Percentiles rank a stretch among this genome's conserved stretches.
phyloP scores from a whole-genome alignment of 1,139 yeast genomes.

The Sugiyamaella paludigena region DNA sequence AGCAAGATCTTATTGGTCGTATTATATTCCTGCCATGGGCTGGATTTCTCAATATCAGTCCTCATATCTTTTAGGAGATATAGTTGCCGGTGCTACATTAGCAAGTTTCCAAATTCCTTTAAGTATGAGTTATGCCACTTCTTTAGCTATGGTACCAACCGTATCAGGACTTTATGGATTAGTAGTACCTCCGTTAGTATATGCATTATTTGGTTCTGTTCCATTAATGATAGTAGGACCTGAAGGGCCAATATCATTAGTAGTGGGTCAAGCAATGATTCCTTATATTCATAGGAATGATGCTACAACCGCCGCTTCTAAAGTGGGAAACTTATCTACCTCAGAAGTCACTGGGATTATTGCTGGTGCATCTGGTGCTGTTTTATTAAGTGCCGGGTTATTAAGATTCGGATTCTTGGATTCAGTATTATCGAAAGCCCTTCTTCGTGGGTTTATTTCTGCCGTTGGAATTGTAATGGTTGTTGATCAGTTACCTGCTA shows the following conservation, averaged over 20 bases:
- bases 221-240: conserved; percentile 98
- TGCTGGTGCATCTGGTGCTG: conserved; percentile 74
- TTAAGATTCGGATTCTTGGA: conserved; percentile 86
- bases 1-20: conserved; percentile 44
- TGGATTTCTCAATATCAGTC: conserved; percentile 70
- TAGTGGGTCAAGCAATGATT: conserved; percentile 90
- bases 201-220: conserved; percentile 81
- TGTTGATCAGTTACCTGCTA: conserved; percentile 69
- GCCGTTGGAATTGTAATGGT: conserved; percentile 94
- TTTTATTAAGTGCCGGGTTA: conserved; percentile 72
- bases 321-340: conserved; percentile 47
- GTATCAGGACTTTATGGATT: conserved; percentile 79
- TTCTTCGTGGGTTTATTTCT: conserved; percentile 83
- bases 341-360: conserved; percentile 69
- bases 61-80: conserved; percentile 62
- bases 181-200: conserved; percentile 79
- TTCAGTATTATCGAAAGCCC: conserved; percentile 77
- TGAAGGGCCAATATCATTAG: conserved; percentile 87
- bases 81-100: conserved; percentile 79
- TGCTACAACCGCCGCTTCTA: neutral
- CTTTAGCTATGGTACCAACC: conserved; percentile 89
- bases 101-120: conserved; percentile 93
- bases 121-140: conserved; percentile 83
- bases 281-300: conserved; percentile 31
- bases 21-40: conserved; percentile 76